Evolutionary conservation across 305 asterid species (phyloP).

Genomic region (Fraxinus angustifolia): DNA sequence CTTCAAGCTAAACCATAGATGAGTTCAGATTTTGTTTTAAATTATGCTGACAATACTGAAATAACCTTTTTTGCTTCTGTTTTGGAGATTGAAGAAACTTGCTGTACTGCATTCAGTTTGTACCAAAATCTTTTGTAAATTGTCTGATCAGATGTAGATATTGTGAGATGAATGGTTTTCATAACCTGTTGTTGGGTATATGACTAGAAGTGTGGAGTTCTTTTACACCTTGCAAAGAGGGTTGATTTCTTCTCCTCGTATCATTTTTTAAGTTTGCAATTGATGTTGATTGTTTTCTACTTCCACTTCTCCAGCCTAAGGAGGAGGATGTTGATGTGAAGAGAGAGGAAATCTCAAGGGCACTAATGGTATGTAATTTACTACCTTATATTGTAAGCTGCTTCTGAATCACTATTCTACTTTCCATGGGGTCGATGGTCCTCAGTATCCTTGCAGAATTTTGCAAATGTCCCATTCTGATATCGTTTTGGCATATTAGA

Average conservation of each 20-base stretch:
- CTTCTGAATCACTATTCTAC: constrained; percentile 11
- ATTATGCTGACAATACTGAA: not conserved
- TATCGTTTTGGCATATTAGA: constrained; percentile 5
- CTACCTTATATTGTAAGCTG: constrained; percentile 24
- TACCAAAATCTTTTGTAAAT: not conserved
- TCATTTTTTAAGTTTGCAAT: constrained; percentile 3
- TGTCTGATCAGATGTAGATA: constrained; percentile 11
- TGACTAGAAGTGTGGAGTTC: constrained; percentile 16
- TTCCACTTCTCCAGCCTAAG: constrained; percentile 49
- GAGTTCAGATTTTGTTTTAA: constrained; percentile 5
- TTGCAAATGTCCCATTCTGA: constrained; percentile 8
- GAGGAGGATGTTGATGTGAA: constrained; percentile 60
- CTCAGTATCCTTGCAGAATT: constrained; percentile 9
- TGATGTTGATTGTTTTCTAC: constrained; percentile 28
- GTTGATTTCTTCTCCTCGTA: not conserved
- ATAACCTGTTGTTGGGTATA: not conserved
- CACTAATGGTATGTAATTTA: constrained; percentile 68
- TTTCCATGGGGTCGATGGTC: constrained; percentile 22
- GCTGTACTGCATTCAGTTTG: not conserved
- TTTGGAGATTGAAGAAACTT: constrained; percentile 14
- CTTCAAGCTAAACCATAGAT: constrained; percentile 5
- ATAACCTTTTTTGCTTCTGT: constrained; percentile 1
- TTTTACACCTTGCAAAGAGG: constrained; percentile 14
- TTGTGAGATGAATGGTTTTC: constrained; percentile 14
- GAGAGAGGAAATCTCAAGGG: constrained; percentile 77